Evolutionary conservation across 805 yeast genomes (phyloP).

Genomic region (Suhomyces faveliae): DNA sequence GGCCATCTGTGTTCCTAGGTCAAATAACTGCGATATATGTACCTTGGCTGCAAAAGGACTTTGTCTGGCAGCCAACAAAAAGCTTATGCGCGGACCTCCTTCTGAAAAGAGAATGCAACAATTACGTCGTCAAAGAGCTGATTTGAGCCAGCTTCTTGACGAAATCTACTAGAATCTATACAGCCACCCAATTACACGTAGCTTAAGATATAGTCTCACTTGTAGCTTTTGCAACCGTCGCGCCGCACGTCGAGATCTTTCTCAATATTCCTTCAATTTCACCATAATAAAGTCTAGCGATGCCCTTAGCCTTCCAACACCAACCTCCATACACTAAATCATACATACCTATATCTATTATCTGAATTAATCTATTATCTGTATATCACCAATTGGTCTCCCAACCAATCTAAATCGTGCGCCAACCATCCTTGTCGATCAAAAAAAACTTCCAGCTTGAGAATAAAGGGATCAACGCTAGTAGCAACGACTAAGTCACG

Average conservation of each 20-base stretch:
- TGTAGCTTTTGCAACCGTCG: not conserved
- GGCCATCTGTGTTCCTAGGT: constrained; percentile 73
- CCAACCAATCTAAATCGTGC: constrained; percentile 2
- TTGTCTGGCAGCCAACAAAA: constrained; percentile 58
- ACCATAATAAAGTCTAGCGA: too few species aligned
- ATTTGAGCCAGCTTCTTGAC: constrained; percentile 20
- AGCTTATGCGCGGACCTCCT: constrained; percentile 29
- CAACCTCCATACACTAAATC: too few species aligned
- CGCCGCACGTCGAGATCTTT: not conserved
- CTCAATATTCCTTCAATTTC: too few species aligned
- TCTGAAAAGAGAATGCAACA: constrained; percentile 28
- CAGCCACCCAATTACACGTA: too few species aligned
- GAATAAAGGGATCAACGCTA: not conserved
- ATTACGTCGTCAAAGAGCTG: constrained; percentile 33
- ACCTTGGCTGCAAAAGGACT: constrained; percentile 49
- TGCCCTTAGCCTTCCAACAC: too few species aligned
- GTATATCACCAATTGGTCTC: too few species aligned
- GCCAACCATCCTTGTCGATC: constrained; percentile 1
- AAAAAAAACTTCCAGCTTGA: constrained; percentile 6
- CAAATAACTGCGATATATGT: constrained; percentile 71
- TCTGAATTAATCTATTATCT: too few species aligned
- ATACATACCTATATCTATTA: too few species aligned
- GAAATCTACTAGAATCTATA: not conserved
- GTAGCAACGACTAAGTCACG: not conserved
- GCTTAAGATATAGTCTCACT: not conserved